Conservation (phyloP, 768 basidiomycete species). For the Xanthoconium purpureum region DNA sequence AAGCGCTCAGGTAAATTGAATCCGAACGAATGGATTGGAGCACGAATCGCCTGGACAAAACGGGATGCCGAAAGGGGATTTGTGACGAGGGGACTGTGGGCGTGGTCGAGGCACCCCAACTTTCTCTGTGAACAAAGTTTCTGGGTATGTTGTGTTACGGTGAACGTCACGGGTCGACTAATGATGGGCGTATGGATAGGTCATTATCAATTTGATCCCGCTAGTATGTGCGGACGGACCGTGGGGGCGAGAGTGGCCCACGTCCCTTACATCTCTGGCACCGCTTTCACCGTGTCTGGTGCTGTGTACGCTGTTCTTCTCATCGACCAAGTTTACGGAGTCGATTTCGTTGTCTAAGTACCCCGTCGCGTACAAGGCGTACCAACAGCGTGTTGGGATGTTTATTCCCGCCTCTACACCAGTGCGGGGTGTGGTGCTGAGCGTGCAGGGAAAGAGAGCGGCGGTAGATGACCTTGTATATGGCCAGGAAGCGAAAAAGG, state of each 20-base stretch:
- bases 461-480: constrained; percentile 43
- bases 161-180: background rate
- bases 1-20: constrained; percentile 49
- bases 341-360: constrained; percentile 75
- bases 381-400: constrained; percentile 78
- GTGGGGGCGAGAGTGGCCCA: constrained; percentile 22
- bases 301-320: constrained; percentile 69
- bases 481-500: constrained; percentile 33
- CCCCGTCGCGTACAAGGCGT: constrained; percentile 62
- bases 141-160: constrained; percentile 52
- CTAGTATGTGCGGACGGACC: constrained; percentile 43
- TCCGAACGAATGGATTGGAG: constrained; percentile 57
- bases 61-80: constrained; percentile 79
- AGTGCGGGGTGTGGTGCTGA: constrained; percentile 42
- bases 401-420: constrained; percentile 54
- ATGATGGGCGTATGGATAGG: constrained; percentile 35
- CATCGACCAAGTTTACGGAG: constrained; percentile 80
- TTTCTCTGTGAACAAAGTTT: constrained; percentile 87
- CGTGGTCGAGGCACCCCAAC: constrained; percentile 88
- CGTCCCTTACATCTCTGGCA: constrained; percentile 29
- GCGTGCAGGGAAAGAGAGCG: constrained; percentile 34
- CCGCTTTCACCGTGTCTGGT: constrained; percentile 54
- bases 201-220: constrained; percentile 67
- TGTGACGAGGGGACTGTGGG: constrained; percentile 80
- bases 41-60: constrained; percentile 63